Base-by-base conservation (phyloP, 768 basidiomycete genomes). In the Coprinopsis cinerea region DNA sequence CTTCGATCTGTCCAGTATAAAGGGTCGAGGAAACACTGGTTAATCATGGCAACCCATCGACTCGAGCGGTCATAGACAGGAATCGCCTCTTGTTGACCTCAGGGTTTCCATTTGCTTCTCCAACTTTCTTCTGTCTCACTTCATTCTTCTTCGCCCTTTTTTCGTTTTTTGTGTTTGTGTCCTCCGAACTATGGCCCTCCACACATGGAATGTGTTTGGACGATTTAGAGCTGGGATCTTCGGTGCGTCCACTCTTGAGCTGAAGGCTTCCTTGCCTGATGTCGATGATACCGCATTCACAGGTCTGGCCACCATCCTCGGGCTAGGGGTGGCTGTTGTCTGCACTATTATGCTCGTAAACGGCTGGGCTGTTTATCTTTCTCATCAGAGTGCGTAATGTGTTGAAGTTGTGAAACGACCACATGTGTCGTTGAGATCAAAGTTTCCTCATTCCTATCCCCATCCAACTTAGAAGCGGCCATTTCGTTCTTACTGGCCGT, bases 261-360 rank as follows among this genome's bases (percentile, higher is more conserved):
- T 46, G 15, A 48, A 22, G 15, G 9, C n/a, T n/a, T n/a, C n/a
- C n/a, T n/a, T n/a, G n/a, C n/a, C n/a, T n/a, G n/a, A n/a, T n/a
- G n/a, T n/a, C n/a, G n/a, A n/a, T n/a, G n/a, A n/a, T n/a, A 7
- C 32, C 14, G 14, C 24, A 20, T 23, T 25, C 27, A 1, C 43
- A 73, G 71, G 62, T 28, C 37, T 71, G 9, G 59, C 63, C 28
- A 64, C 63, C 25, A 27, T 70, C 27, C 51, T 69, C 26, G 28
- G 63, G 63, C 47, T 58, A 71, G 49, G 60, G 54, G 36, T 65
- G 57, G 57, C 65, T 24, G 58, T 67, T 22, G 55, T 70, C 34
- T 66, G 67, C 27, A 58, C 62, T 6, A 46, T 71, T 28, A 64
- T 71, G 49, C 53, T 71, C 15, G 47, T 66, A 22, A 63, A 63